Percentiles rank a stretch among this genome's conserved stretches.
Conservation (phyloP, 164 flowering plant species). For the grape (Vitis vinifera) region ASM3070453v1 NC_081805.1:8038501-8039000, state of each 20-base stretch:
- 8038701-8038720: background rate
- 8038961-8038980: conserved; percentile 25
- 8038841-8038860: background rate
- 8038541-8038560: conserved; percentile 69
- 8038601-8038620: conserved; percentile 78
- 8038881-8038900: conserved; percentile 28
- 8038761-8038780: too few species aligned
- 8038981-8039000: conserved; percentile 62
- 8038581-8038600: conserved; percentile 79
- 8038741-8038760: background rate
- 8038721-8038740: background rate
- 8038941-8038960: conserved; percentile 55
- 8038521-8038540: conserved; percentile 63
- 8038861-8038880: conserved; percentile 29
- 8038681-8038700: background rate
- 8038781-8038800: too few species aligned
- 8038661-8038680: conserved; percentile 14
- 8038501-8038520: background rate
- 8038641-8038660: conserved; percentile 54
- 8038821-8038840: background rate
- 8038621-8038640: conserved; percentile 72
- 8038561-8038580: conserved; percentile 82
- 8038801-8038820: background rate
- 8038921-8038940: conserved; percentile 26
- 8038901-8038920: conserved; percentile 22